phyloP scores from a whole-genome alignment of 148 eudicot species.

The Nepenthes gracilis region DNA sequence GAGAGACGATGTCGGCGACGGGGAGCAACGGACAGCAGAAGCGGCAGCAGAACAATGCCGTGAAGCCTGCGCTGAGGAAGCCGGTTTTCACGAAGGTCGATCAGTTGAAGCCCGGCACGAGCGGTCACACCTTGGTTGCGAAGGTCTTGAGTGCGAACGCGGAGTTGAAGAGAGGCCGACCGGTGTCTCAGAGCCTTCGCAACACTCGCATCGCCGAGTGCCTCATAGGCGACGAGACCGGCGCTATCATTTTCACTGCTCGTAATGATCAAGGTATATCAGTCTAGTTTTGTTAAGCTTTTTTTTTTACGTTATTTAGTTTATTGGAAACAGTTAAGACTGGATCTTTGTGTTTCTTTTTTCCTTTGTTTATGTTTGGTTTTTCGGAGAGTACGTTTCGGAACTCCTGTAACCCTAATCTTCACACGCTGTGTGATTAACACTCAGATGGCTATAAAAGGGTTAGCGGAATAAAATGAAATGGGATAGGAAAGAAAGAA shows the following conservation, averaged over 20 bases:
- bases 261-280: constrained; percentile 27
- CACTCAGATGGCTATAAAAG: too few species aligned
- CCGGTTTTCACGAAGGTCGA: constrained; percentile 24
- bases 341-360: too few species aligned
- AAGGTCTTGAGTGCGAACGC: constrained; percentile 19
- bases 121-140: constrained; percentile 23
- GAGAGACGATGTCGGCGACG: constrained; percentile 8
- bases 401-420: too few species aligned
- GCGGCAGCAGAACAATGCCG: constrained; percentile 1
- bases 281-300: background rate
- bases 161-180: constrained; percentile 17
- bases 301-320: background rate
- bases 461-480: too few species aligned
- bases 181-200: constrained; percentile 10
- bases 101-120: constrained; percentile 19
- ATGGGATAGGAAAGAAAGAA: too few species aligned
- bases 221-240: constrained; percentile 24
- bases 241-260: constrained; percentile 22
- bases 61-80: constrained; percentile 20
- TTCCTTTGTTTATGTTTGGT: too few species aligned
- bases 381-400: too few species aligned
- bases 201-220: constrained; percentile 28
- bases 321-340: too few species aligned
- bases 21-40: background rate
- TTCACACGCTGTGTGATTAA: too few species aligned